A percentile compares a stretch with the other conserved stretches of the same genome.
Conservation (phyloP, 768 basidiomycete genomes). For the Pleurotus giganteus region DNA sequence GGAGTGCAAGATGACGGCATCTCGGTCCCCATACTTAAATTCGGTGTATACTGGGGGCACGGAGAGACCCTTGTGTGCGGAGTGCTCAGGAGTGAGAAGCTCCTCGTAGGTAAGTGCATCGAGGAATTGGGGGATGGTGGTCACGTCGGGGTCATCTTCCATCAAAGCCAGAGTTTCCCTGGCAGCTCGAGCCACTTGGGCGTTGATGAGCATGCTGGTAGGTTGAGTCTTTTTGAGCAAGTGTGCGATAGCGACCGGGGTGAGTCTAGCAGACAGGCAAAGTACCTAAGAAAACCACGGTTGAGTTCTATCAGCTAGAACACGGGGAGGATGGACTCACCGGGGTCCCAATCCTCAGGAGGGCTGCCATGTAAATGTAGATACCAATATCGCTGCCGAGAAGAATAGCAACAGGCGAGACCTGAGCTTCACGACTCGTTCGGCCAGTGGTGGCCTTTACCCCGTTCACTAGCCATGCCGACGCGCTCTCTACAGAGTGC, state of each 20-base stretch:
- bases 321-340: slow-evolving; percentile 19
- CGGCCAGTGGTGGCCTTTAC: slow-evolving; percentile 25
- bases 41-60: slow-evolving; percentile 25
- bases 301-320: background rate
- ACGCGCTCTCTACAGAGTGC: slow-evolving; percentile 29
- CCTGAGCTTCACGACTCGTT: slow-evolving; percentile 17
- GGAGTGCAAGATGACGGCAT: slow-evolving; percentile 45
- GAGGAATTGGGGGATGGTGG: slow-evolving; percentile 20
- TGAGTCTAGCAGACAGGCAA: slow-evolving; percentile 33
- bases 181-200: slow-evolving; percentile 28
- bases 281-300: slow-evolving; percentile 27
- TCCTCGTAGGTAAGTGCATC: slow-evolving; percentile 26
- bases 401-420: slow-evolving; percentile 34
- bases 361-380: slow-evolving; percentile 35
- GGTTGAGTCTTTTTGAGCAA: slow-evolving; percentile 29
- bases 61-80: slow-evolving; percentile 12
- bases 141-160: slow-evolving; percentile 5
- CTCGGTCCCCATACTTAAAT: slow-evolving; percentile 26
- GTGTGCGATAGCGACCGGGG: slow-evolving; percentile 33
- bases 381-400: slow-evolving; percentile 35
- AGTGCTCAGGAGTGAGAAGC: slow-evolving; percentile 20
- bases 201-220: slow-evolving; percentile 26
- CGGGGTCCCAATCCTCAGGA: slow-evolving; percentile 34
- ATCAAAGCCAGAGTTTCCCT: slow-evolving; percentile 25
- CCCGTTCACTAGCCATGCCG: slow-evolving; percentile 29